Base-by-base conservation (phyloP, 2,329 filamentous ascomycete genomes). In the Pseudocercospora ulei region DNA sequence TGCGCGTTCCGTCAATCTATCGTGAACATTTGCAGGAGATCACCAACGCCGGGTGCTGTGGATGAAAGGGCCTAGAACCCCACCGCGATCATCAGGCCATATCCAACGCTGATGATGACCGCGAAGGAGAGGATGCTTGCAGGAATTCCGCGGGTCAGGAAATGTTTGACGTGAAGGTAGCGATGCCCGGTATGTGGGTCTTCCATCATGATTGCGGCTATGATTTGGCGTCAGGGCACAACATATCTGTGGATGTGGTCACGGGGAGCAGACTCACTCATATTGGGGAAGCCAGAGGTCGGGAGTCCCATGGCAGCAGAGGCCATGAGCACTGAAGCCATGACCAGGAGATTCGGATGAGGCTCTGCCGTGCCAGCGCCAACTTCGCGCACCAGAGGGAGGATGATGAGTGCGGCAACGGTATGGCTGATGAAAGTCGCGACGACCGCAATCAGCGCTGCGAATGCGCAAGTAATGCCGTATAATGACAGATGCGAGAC, bases 181-280 rank as follows among this genome's bases (percentile, higher is more conserved):
- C 90, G 73, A 59, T 93, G 84, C 5, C 90, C 90, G 0, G 87
- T 92, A 48, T 80, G 73, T 0, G 83, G 75, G 55, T 98, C 88
- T 65, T 98, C 90, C 71, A 96, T 96, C 90, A 98, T 96, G 56
- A 98, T 96, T 3, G 90, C 90, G 56, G 90, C 85, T 92, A 33
- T n/a, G n/a, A 3, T 22, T 24, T 26, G 24, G 20, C 20, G 29
- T 26, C 7, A 37, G 25, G 11, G 19, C 18, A 17, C 11, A 5
- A 13, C n/a, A 35, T 29, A 16, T 17, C 3, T 27, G 13, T 29
- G 7, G 12, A 2, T 4, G 23, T 3, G 9, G 18, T 3, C 11
- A 11, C 7, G 11, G 5, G 3, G 18, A 12, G 8, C 5, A 17
- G 29, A 82, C 86, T 72, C 75, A 94, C 87, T 98, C 90, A 98